Evolutionary conservation across 139 green algal genomes (phyloP), one percentile per base, ranked within the genome.

Genomic region (Coelastrella sp.): DNA sequence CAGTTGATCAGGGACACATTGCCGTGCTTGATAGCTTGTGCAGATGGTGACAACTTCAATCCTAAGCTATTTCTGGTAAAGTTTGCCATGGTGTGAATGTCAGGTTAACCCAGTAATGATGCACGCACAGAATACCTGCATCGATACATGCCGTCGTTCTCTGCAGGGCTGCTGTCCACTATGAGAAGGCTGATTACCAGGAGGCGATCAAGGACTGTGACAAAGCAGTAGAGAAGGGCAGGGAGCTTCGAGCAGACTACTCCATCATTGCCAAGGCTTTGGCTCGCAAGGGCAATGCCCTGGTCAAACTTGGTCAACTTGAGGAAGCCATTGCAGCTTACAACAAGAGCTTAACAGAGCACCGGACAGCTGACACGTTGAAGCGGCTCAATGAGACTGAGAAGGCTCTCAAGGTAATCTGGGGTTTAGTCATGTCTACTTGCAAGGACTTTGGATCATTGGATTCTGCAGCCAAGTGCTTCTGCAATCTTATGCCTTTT

Each of bases 291-390:
- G 97, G 92, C 78, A 96, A 93, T 37, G 96, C 96, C 9, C 92
- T 98, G 30, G 92, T 93, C n/a, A 97, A 98, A 41, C 73, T 68
- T 57, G 73, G 77, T 8, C 41, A 50, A 43, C 81, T 86, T n/a
- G 66, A 86, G 81, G 81, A 86, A 92, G 74, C 90, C 97, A 38
- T 99, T 23, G 73, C 81, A 1, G 82, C 89, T 21, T 99, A 96
- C 91, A 94, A 98, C 60, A 98, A 98, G 85, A 93, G 93, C 1
- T 90, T 99, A 34, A 99, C 91, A 48, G 97, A 99, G 91, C 95
- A 98, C 90, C 86, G 95, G 30, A 98, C 95, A 77, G 92, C 96
- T 17, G 97, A 99, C 90, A 99, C 97, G 13, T 90, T 99, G n/a
- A 97, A 98, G 89, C 89, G 89, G 72, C 92, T 99, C 66, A 89